These are phyloP conservation scores for Phytophthora nicotianae DNA, from an alignment of 352 stramenopile species.

Conservation along the genomic window DNA sequence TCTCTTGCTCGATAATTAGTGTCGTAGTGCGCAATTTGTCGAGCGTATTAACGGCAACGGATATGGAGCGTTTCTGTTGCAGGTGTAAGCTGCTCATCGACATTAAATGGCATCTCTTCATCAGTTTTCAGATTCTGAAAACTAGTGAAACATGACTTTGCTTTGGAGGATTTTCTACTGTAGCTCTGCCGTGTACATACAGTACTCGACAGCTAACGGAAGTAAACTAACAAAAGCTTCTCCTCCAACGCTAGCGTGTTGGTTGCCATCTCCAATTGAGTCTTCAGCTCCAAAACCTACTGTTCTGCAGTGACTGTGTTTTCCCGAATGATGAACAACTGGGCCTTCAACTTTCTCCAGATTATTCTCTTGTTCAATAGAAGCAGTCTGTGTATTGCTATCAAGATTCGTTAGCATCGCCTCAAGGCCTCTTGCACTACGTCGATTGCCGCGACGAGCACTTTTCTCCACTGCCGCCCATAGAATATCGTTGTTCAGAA, in stretches of 20 bases:
- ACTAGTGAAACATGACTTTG: too few species aligned
- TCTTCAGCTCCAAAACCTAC: conserved; percentile 65
- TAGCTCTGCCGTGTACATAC: conserved; percentile 28
- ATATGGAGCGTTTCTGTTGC: too few species aligned
- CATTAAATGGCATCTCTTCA: too few species aligned
- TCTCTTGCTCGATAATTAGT: too few species aligned
- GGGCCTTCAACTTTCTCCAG: conserved; percentile 5
- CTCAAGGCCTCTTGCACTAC: conserved; percentile 51
- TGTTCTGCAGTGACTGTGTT: conserved; percentile 27
- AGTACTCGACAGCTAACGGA: too few species aligned
- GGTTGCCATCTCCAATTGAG: conserved; percentile 39
- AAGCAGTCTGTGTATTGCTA: conserved; percentile 9
- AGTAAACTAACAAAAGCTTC: conserved; percentile 43
- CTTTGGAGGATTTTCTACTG: conserved; percentile 51
- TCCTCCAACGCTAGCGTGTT: conserved; percentile 44
- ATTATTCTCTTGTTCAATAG: conserved; percentile 14
- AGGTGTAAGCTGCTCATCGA: too few species aligned
- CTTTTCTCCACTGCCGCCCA: conserved; percentile 61
- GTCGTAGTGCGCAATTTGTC: too few species aligned
- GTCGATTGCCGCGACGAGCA: conserved; percentile 44
- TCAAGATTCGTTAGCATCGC: conserved; percentile 49
- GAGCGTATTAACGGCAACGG: too few species aligned
- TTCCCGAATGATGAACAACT: conserved; percentile 3
- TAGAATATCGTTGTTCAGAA: conserved; percentile 69
- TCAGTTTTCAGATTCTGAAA: too few species aligned